phyloP scores from a whole-genome alignment of 2,329 filamentous ascomycete genomes.

The Podosphaera xanthii region DNA sequence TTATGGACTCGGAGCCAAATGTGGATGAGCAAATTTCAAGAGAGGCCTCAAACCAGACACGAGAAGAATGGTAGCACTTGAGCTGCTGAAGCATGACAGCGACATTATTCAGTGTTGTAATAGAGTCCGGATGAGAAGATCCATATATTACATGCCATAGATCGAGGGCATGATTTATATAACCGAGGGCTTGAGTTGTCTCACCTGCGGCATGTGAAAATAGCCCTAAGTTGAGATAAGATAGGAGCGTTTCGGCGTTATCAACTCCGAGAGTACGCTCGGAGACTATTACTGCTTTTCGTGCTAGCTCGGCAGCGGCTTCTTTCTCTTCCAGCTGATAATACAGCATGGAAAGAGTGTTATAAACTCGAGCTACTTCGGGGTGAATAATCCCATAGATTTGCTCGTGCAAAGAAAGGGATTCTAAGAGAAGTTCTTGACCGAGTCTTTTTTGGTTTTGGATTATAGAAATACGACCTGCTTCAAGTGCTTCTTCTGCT shows the following conservation, averaged over 20 bases:
- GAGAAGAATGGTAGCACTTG: slow-evolving; percentile 84
- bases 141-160: slow-evolving; percentile 97
- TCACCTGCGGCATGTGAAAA: slow-evolving; percentile 87
- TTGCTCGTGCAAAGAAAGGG: slow-evolving; percentile 86
- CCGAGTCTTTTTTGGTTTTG: slow-evolving; percentile 91
- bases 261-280: slow-evolving; percentile 88
- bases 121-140: slow-evolving; percentile 79
- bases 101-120: slow-evolving; percentile 96
- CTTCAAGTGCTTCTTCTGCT: slow-evolving; percentile 88
- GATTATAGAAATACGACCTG: slow-evolving; percentile 83
- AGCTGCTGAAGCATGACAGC: slow-evolving; percentile 95
- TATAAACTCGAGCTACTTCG: slow-evolving; percentile 87
- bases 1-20: slow-evolving; percentile 74
- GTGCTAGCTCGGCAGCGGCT: slow-evolving; percentile 78
- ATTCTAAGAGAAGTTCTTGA: slow-evolving; percentile 88
- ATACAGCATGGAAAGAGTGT: slow-evolving; percentile 84
- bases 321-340: slow-evolving; percentile 97
- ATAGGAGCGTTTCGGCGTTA: slow-evolving; percentile 77
- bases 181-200: slow-evolving; percentile 66
- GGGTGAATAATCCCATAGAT: slow-evolving; percentile 96
- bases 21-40: slow-evolving; percentile 73
- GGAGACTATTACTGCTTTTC: slow-evolving; percentile 88
- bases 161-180: slow-evolving; percentile 78
- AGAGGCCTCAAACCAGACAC: slow-evolving; percentile 90
- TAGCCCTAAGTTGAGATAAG: slow-evolving; percentile 85